phyloP scores from a whole-genome alignment of 208 protist species.

The Angomonas deanei region DNA sequence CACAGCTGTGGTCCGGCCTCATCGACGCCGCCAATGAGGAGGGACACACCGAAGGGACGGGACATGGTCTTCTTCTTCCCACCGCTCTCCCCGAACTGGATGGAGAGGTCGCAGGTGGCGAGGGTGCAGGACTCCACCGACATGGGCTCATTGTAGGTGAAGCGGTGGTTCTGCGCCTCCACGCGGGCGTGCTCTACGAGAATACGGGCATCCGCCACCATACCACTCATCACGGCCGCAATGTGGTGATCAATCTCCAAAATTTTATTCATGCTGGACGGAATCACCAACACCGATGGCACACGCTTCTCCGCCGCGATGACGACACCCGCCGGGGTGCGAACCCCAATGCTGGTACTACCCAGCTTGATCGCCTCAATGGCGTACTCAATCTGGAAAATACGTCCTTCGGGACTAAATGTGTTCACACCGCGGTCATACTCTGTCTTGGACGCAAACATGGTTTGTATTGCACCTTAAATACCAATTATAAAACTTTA shows the following conservation, averaged over 20 bases:
- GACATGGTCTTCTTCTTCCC: slow-evolving; percentile 89
- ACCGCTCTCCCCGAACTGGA: slow-evolving; percentile 96
- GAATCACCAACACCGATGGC: slow-evolving; percentile 96
- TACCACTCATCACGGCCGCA: slow-evolving; percentile 94
- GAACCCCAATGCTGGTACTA: slow-evolving; percentile 98
- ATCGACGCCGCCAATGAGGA: slow-evolving; percentile 98
- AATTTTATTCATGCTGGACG: slow-evolving; percentile 97
- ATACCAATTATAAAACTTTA: neutral
- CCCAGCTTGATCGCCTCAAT: slow-evolving; percentile 94
- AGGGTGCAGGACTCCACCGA: slow-evolving; percentile 95
- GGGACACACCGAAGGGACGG: slow-evolving; percentile 98
- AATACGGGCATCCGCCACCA: slow-evolving; percentile 98
- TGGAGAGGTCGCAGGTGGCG: slow-evolving; percentile 96
- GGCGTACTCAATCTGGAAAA: slow-evolving; percentile 97
- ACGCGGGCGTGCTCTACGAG: slow-evolving; percentile 98
- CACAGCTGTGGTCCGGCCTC: slow-evolving; percentile 95
- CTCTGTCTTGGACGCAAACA: slow-evolving; percentile 94
- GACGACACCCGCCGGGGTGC: slow-evolving; percentile 97
- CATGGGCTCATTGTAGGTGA: slow-evolving; percentile 99
- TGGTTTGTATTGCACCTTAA: slow-evolving; percentile 15
- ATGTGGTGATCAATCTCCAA: slow-evolving; percentile 97
- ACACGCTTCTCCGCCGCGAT: slow-evolving; percentile 99
- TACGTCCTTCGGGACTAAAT: slow-evolving; percentile 99
- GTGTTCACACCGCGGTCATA: slow-evolving; percentile 99
- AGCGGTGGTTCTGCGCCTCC: slow-evolving; percentile 98